Conservation (phyloP, 164 flowering plant species). For the Taxillus chinensis region DNA sequence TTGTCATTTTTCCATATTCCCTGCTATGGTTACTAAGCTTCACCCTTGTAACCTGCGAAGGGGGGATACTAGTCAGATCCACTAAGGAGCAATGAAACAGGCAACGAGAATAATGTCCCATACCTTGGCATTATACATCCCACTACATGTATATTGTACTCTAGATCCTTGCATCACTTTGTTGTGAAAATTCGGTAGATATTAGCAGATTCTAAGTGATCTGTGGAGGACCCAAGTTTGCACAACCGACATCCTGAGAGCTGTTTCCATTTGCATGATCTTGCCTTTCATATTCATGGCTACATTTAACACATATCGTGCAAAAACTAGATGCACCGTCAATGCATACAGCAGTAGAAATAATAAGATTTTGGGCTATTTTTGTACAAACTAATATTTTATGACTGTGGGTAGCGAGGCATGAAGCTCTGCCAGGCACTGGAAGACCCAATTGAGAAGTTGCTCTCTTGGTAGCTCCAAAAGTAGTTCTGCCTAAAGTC, state of each 20-base stretch:
- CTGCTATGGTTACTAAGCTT: too few species aligned
- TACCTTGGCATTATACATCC: too few species aligned
- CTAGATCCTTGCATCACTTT: too few species aligned
- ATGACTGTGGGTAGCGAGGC: constrained; percentile 76
- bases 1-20: too few species aligned
- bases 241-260: neutral
- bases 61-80: too few species aligned
- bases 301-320: neutral
- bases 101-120: too few species aligned
- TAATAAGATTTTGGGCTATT: neutral
- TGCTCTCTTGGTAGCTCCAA: constrained; percentile 88
- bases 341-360: neutral
- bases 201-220: too few species aligned
- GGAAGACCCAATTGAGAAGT: constrained; percentile 84
- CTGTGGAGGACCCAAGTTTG: too few species aligned
- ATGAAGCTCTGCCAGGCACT: constrained; percentile 78
- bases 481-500: constrained; percentile 78
- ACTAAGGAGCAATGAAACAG: too few species aligned
- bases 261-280: neutral
- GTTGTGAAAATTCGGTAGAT: too few species aligned
- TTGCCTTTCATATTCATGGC: neutral
- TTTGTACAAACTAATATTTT: constrained; percentile 42
- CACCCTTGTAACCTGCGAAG: too few species aligned
- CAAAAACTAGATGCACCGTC: neutral
- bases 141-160: too few species aligned